Conservation (phyloP, 768 basidiomycete genomes). For the Mycena vulgaris region DNA sequence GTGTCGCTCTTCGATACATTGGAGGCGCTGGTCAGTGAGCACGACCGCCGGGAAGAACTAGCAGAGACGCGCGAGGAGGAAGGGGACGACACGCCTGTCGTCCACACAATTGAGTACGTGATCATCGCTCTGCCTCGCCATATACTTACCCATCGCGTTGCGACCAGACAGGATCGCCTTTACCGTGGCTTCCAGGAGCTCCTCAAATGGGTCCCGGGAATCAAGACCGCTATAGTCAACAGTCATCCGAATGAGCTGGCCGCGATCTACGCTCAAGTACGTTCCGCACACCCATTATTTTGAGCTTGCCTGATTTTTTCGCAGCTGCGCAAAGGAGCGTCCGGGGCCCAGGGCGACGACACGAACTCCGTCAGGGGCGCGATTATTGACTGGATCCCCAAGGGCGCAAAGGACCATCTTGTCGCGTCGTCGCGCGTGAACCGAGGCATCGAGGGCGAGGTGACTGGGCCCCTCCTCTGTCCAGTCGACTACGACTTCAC, state of each 20-base stretch:
- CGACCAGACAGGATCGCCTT: constrained; percentile 14
- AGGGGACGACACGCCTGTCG: background rate
- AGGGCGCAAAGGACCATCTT: constrained; percentile 8
- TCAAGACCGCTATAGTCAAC: background rate
- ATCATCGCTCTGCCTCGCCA: background rate
- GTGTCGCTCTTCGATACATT: constrained; percentile 1
- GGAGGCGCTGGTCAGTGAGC: background rate
- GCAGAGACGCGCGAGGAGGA: constrained; percentile 2
- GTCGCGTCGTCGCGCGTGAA: constrained; percentile 22
- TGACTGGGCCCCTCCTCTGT: constrained; percentile 47
- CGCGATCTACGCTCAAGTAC: background rate
- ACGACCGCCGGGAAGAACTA: constrained; percentile 14
- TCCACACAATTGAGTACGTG: constrained; percentile 2
- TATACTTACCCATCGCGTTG: background rate
- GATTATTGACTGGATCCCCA: constrained; percentile 43
- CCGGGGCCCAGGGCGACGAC: constrained; percentile 43
- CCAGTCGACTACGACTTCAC: constrained; percentile 47
- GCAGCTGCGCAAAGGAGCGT: constrained; percentile 45
- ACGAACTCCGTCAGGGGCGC: constrained; percentile 36
- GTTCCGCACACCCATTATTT: background rate
- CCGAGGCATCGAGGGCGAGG: constrained; percentile 43
- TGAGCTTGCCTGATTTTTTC: background rate
- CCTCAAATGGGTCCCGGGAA: background rate
- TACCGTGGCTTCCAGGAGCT: constrained; percentile 34
- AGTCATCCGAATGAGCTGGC: background rate